A percentile compares a stretch with the other conserved stretches of the same genome.
These are phyloP conservation scores for Fagopyrum homotropicum DNA, from an alignment of 148 eudicot genomes.

Conservation along the genomic window DNA sequence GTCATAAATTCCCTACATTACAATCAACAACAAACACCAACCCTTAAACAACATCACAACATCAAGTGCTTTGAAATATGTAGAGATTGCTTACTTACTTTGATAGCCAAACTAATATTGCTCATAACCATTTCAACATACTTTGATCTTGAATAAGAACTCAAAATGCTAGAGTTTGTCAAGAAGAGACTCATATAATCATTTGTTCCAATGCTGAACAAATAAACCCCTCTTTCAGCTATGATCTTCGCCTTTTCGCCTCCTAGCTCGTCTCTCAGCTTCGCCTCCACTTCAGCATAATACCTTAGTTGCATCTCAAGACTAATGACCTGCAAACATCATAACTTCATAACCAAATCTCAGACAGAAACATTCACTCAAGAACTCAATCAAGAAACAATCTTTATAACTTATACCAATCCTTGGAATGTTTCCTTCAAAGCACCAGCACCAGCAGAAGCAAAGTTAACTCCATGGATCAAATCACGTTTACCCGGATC, in stretches of 20 bases:
- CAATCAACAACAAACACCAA: neutral
- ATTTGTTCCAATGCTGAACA: conserved; percentile 42
- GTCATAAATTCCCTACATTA: conserved; percentile 32
- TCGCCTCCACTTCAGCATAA: conserved; percentile 29
- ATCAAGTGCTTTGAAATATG: neutral
- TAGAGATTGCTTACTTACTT: conserved; percentile 14
- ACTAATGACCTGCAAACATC: conserved; percentile 28
- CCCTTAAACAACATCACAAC: neutral
- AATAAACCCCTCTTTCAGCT: conserved; percentile 30
- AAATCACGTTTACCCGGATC: conserved; percentile 25
- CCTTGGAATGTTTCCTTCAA: conserved; percentile 44
- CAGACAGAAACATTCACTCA: neutral
- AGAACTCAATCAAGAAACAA: conserved; percentile 4
- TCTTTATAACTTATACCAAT: conserved; percentile 28
- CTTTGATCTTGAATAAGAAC: neutral
- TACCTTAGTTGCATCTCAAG: conserved; percentile 34
- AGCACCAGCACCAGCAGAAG: conserved; percentile 67
- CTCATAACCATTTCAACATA: conserved; percentile 21
- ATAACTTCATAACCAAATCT: neutral
- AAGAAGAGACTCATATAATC: conserved; percentile 26
- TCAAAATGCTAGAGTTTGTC: neutral
- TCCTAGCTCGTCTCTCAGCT: conserved; percentile 26
- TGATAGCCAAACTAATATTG: conserved; percentile 20
- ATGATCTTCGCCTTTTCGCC: conserved; percentile 21
- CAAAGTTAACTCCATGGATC: conserved; percentile 51